Evolutionary conservation across 352 stramenopile genomes (phyloP).

Genomic region (Phytophthora citrophthora): DNA sequence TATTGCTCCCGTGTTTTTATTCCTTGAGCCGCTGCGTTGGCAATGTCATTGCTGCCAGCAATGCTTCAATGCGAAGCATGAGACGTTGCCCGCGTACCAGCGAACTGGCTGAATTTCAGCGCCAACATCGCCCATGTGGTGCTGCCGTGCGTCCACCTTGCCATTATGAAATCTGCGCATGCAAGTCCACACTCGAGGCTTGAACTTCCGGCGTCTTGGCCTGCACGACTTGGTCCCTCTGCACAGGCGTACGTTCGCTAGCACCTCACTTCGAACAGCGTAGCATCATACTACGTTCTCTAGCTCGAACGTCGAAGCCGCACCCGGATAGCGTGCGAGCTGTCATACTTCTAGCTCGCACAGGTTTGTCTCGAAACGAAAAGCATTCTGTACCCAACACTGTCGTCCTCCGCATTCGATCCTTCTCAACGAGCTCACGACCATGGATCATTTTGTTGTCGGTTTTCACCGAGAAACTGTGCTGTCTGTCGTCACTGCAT

Average conservation of each 20-base stretch:
- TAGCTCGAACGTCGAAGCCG: neutral
- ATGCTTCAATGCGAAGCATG: constrained; percentile 9
- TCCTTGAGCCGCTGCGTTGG: neutral
- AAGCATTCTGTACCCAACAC: constrained; percentile 8
- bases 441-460: constrained; percentile 5
- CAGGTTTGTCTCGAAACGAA: neutral
- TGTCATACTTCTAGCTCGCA: no score
- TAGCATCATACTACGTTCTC: constrained; percentile 14
- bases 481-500: constrained; percentile 1
- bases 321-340: neutral
- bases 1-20: constrained; percentile 10
- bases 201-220: constrained; percentile 12
- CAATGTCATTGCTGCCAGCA: neutral
- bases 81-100: constrained; percentile 6
- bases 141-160: constrained; percentile 9
- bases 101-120: constrained; percentile 13
- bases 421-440: constrained; percentile 13
- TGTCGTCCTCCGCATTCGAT: constrained; percentile 8
- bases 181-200: neutral
- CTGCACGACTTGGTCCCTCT: constrained; percentile 8
- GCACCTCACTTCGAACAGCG: constrained; percentile 21
- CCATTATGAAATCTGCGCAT: neutral
- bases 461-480: constrained; percentile 11
- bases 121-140: constrained; percentile 7
- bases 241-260: constrained; percentile 5